phyloP scores from a whole-genome alignment of 441 rosid genomes.

The Adansonia gregorii region DNA sequence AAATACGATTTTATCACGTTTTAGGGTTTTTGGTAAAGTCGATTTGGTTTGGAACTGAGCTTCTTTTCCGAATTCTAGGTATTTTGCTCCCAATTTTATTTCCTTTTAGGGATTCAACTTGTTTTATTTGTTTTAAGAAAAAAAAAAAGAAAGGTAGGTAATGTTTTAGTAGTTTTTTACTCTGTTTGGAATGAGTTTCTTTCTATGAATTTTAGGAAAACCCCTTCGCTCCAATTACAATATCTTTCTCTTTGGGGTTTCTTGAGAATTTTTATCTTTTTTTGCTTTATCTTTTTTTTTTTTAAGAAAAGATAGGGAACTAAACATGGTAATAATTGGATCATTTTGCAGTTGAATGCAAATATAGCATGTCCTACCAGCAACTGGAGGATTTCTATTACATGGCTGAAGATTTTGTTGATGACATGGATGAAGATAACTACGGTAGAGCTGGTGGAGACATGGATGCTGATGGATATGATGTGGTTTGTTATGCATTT shows the following conservation, averaged over 20 bases:
- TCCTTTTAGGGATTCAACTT: background rate
- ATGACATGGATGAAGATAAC: slow-evolving; percentile 47
- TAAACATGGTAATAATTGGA: background rate
- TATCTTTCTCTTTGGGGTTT: background rate
- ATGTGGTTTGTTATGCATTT: slow-evolving; percentile 47
- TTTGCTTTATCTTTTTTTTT: background rate
- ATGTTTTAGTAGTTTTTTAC: background rate
- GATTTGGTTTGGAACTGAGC: background rate
- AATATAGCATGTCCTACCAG: slow-evolving; percentile 36
- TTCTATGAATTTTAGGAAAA: background rate
- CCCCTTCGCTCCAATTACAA: background rate
- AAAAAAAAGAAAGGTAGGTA: background rate
- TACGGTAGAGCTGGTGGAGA: slow-evolving; percentile 37
- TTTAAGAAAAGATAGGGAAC: background rate
- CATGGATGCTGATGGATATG: slow-evolving; percentile 48
- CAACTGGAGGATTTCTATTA: slow-evolving; percentile 39
- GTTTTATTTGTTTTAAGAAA: background rate
- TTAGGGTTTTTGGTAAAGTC: background rate
- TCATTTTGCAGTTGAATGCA: slow-evolving; percentile 20
- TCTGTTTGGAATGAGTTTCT: background rate
- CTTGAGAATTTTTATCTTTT: no score
- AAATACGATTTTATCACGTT: background rate
- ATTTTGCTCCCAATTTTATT: background rate
- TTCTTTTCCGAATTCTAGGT: background rate
- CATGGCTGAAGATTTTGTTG: slow-evolving; percentile 48